phyloP scores from a whole-genome alignment of 2,329 filamentous ascomycete genomes.

The Aspergillus sergii region DNA sequence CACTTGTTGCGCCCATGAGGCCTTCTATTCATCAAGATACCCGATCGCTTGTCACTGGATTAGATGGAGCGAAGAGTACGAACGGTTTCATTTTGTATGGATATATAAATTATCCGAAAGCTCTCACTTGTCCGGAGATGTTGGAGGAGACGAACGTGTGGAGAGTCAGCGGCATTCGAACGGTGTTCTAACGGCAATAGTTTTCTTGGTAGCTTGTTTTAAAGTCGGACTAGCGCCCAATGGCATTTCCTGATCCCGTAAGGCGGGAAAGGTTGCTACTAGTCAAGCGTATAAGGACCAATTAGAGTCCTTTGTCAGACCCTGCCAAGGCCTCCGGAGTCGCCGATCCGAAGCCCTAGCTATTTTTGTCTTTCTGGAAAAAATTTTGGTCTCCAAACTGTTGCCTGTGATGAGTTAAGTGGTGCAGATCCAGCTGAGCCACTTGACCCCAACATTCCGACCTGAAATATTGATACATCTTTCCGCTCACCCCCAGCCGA shows the following conservation, averaged over 20 bases:
- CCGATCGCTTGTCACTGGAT: neutral
- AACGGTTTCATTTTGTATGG: no score
- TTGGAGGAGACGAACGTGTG: no score
- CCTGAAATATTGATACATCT: neutral
- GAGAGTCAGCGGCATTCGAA: no score
- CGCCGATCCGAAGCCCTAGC: neutral
- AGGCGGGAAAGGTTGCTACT: neutral
- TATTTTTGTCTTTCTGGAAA: neutral
- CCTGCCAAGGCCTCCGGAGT: neutral
- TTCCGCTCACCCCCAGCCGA: neutral
- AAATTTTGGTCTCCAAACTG: neutral
- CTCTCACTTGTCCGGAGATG: no score
- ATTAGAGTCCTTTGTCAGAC: neutral
- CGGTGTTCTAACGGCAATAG: no score
- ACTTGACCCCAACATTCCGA: neutral
- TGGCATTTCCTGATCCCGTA: neutral
- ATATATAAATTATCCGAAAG: no score
- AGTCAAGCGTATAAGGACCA: no score
- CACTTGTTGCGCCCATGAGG: neutral
- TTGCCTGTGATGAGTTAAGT: neutral
- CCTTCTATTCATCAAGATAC: neutral
- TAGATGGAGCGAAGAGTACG: no score
- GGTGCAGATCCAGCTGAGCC: neutral
- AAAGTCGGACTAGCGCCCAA: neutral
- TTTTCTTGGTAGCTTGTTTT: neutral